Evolutionary conservation across 768 basidiomycete genomes (phyloP), one percentile per base, ranked within the genome.

Genomic region (Lactarius sp.): DNA sequence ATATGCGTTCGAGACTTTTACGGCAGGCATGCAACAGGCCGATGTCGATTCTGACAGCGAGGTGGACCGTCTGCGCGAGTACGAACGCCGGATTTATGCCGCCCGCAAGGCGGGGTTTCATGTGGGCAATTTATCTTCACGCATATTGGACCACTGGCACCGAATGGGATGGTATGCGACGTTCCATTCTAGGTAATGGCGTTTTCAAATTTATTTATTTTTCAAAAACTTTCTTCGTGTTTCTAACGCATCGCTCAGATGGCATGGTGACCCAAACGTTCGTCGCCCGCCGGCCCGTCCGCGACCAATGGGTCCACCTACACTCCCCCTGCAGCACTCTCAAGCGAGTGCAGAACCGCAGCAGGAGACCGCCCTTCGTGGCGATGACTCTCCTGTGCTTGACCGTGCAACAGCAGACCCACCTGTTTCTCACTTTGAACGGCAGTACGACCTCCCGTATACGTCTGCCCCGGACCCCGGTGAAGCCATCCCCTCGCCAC

Each of bases 141-240:
- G 88, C 64, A 86, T 85, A 3, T 81, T 92, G 62, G 89, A 91
- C 68, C 86, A 89, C 62, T 92, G 89, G 89, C 86, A 88, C 69
- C 80, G 83, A 60, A 79, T 80, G 39, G 88, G 88, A 16, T 91
- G 89, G 89, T 92, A 89, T 70, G 79, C 79, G 12, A 76, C 90
- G 27, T 92, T 92, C 73, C 85, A 84, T 73, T 78, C 79, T 68
- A 80, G 89, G 86, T 87, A 66, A 22, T 76, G 57, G 67, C 61
- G 55, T 31, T 64, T 46, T 8, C 10, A 14, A 12, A 42, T 27
- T 18, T 18, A 34, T 34, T 16, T 31, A 34, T 34, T 6, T 52
- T 31, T 34, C 3, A 8, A 47, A 61, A n/a, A 20, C 39, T 22
- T 52, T 46, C 16, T 47, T 42, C 13, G 46, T 44, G 18, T 33